Evolutionary conservation across 805 yeast genomes (phyloP), one percentile per base, ranked within the genome.

Genomic region (Nadsonia fulvescens): DNA sequence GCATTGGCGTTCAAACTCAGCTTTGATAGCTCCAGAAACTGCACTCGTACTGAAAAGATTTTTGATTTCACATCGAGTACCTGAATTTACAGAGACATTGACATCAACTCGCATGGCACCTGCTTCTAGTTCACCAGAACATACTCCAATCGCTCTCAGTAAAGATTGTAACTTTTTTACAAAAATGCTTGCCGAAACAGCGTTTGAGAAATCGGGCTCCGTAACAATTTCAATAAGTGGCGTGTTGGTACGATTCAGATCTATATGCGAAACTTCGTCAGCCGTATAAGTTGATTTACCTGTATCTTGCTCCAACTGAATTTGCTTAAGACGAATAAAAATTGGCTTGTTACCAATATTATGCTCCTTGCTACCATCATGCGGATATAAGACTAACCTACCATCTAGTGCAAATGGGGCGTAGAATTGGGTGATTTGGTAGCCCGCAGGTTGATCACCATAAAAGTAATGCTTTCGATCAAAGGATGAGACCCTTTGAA

Each of bases 21-120:
- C 54, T 33, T 63, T 59, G 14, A 82, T 63, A 0, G 98, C 94
- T 28, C 64, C 66, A 8, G 63, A 54, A 10, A 86, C 78, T 5
- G 91, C 83, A 9, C 79, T 63, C 0, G 82, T 71, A 15, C 83
- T 78, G 6, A 93, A 76, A 38, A 89, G 53, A 47, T 89, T 89
- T 46, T 89, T 89, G 40, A 89, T 62, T 41, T 89, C 98, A 12
- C 86, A 81, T 32, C 96, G 51, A 21, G 69, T 59, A 30, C 73
- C 69, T 10, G 62, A 64, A 34, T 67, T 66, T 5, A 86, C 70
- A 13, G 91, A 76, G n/a, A 89, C 63, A 37, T 89, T 89, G 6
- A 81, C 96, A 43, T 89, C 98, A 4, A 86, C 89, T 40, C 98
- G 61, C 63, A 89, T 74, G 0, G 95, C 89, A 5, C 98, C 98